These are phyloP conservation scores for Colletotrichum tropicicola DNA, from an alignment of 2,329 filamentous ascomycete species.

Conservation along the genomic window DNA sequence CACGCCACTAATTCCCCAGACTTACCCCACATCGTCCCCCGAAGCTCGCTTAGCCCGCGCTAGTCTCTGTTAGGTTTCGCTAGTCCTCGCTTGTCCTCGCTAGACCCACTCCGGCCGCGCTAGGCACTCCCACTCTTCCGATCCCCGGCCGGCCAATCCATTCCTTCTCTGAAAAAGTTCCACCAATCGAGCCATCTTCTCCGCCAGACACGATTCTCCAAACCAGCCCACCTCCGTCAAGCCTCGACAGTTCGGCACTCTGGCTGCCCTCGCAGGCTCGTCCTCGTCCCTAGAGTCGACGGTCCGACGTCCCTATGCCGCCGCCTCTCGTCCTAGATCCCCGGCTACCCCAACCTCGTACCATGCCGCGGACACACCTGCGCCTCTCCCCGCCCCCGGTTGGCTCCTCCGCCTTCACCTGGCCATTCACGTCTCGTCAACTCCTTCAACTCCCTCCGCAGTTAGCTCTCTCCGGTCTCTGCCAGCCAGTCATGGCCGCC, in stretches of 20 bases:
- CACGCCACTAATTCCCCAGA: conserved; percentile 31
- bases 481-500: conserved; percentile 16
- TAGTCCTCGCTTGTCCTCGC: too few species aligned
- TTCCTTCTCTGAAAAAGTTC: conserved; percentile 13
- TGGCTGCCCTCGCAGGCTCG: not conserved
- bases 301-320: conserved; percentile 25
- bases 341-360: not conserved
- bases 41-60: not conserved
- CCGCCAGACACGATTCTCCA: not conserved
- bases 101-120: not conserved
- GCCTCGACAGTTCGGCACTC: not conserved
- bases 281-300: conserved; percentile 10
- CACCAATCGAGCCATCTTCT: conserved; percentile 16
- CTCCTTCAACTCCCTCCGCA: conserved; percentile 12
- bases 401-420: not conserved
- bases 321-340: not conserved
- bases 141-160: not conserved
- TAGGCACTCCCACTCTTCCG: conserved; percentile 3
- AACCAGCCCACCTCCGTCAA: conserved; percentile 14
- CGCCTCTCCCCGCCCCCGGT: not conserved
- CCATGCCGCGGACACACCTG: not conserved
- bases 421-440: conserved; percentile 16
- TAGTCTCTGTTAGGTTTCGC: not conserved
- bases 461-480: not conserved
- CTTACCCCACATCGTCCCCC: conserved; percentile 19